phyloP scores from a whole-genome alignment of 2,329 filamentous ascomycete species.

The Monilinia fructicola region DNA sequence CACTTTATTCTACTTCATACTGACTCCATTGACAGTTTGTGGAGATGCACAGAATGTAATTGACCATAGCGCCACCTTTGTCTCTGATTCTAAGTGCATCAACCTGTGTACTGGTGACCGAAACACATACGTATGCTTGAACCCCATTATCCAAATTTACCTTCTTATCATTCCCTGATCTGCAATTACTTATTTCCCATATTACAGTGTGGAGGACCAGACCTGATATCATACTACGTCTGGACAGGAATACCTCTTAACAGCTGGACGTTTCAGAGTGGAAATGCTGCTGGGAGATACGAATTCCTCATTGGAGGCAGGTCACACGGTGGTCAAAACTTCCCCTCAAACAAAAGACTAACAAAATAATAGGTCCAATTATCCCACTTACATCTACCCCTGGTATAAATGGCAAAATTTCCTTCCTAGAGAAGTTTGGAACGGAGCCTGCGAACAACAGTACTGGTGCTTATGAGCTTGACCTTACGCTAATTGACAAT shows the following conservation, averaged over 20 bases:
- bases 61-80: constrained; percentile 5
- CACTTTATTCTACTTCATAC: not conserved
- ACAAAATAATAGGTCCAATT: constrained; percentile 39
- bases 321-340: not conserved
- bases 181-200: no score
- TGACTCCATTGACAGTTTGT: constrained; percentile 23
- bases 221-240: constrained; percentile 28
- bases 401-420: constrained; percentile 58
- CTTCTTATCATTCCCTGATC: no score
- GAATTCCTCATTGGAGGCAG: constrained; percentile 57
- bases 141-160: no score
- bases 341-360: not conserved
- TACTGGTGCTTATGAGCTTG: constrained; percentile 66
- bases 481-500: constrained; percentile 54
- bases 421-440: constrained; percentile 59
- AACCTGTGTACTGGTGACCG: constrained; percentile 47
- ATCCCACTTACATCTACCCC: constrained; percentile 60
- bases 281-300: constrained; percentile 55
- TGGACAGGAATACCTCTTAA: constrained; percentile 46
- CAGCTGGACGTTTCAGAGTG: constrained; percentile 53
- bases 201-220: constrained; percentile 25
- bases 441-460: constrained; percentile 57
- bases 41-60: constrained; percentile 26
- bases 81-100: constrained; percentile 22
- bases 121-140: constrained; percentile 11